Base-by-base conservation (phyloP, 441 rosid genomes). In the Rhodomyrtus psidioides region DNA sequence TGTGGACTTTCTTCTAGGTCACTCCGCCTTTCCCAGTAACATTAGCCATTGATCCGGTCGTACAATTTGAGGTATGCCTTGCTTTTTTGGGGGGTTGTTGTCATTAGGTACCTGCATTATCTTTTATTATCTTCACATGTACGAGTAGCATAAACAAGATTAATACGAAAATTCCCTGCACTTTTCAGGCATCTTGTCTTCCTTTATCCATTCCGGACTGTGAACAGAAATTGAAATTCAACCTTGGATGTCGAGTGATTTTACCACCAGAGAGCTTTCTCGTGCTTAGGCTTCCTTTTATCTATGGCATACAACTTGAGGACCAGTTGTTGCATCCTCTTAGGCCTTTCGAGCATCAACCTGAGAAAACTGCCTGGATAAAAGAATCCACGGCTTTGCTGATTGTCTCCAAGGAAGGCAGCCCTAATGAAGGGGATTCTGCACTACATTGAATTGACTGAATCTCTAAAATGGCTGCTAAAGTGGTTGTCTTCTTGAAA, bases 201-300 rank as follows among this genome's bases (percentile, higher is more conserved):
- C 93, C 94, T 27, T 85, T 91, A 26, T 87, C 94, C 28, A 88
- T 92, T 87, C 89, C 85, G 27, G 92, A 92, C 84, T 88, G 86
- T 59, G 93, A 91, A 82, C 88, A 91, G 57, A 94, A 89, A 87
- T 88, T 93, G 91, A 94, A 92, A 89, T 96, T 93, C 86, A 89
- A 91, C 89, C 92, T 94, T 83, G 97, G 98, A 82, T 92, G 96
- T 87, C 93, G 83, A 57, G 95, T 94, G 82, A 88, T 94, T 89
- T 91, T 96, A 88, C 98, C 98, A 23, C 95, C 95, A 9, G 98
- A 95, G 89, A 95, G 98, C 91, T 96, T 96, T 88, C 92, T 96
- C 30, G 84, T 92, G 14, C 94, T 96, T 62, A 92, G 93, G 90
- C 91, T 96, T 83, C 98, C 98, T 83, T 96, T 93, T 90, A 90